These are phyloP conservation scores for Lentinula sp. DNA, from an alignment of 768 basidiomycete genomes.

Conservation along the genomic window DNA sequence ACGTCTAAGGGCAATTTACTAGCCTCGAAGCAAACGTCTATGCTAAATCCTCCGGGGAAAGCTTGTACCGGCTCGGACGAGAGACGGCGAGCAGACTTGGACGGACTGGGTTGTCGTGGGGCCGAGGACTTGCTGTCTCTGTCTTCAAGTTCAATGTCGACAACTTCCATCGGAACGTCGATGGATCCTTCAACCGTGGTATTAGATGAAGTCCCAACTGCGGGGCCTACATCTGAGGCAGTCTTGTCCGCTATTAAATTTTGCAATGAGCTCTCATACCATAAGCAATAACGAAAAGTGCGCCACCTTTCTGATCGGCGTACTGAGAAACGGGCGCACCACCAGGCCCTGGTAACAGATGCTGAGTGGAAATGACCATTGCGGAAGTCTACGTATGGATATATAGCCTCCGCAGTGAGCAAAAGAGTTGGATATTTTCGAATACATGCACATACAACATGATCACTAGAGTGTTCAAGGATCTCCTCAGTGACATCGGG, in stretches of 20 bases:
- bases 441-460: conserved; percentile 33
- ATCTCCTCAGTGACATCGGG: conserved; percentile 74
- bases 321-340: background rate
- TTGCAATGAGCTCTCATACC: background rate
- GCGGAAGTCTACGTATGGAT: conserved; percentile 63
- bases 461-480: conserved; percentile 46
- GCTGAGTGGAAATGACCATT: conserved; percentile 87
- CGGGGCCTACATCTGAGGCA: background rate
- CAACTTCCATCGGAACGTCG: conserved; percentile 33
- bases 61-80: conserved; percentile 19
- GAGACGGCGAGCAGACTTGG: conserved; percentile 12
- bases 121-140: conserved; percentile 28
- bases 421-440: background rate
- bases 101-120: conserved; percentile 14
- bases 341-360: conserved; percentile 44
- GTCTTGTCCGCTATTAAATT: background rate
- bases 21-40: conserved; percentile 81
- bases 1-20: conserved; percentile 89
- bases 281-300: background rate
- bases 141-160: conserved; percentile 44
- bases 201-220: background rate
- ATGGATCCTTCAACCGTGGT: conserved; percentile 8
- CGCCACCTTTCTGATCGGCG: conserved; percentile 7
- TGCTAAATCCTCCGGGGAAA: conserved; percentile 41
- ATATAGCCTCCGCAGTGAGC: background rate